Conservation (phyloP, 2,329 filamentous ascomycete species). For the Aspergillus piperis region DNA sequence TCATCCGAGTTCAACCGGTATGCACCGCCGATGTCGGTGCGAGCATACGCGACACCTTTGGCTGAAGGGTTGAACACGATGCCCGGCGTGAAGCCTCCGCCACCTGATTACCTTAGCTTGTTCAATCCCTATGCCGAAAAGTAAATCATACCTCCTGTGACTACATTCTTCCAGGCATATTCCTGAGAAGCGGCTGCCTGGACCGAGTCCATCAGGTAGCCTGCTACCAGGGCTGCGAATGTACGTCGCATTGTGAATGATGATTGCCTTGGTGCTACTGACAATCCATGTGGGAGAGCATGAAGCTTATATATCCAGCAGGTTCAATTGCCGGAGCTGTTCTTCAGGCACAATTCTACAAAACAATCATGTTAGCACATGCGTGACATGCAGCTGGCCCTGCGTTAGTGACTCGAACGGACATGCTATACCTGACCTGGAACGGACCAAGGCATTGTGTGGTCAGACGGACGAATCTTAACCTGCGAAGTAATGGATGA, state of each 20-base stretch:
- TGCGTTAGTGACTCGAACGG: background rate
- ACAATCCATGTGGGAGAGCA: too few species aligned
- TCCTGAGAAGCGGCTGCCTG: slow-evolving; percentile 24
- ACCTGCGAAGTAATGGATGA: background rate
- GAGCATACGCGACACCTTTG: slow-evolving; percentile 56
- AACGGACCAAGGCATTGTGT: background rate
- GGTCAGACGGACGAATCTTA: background rate
- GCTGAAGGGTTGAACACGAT: slow-evolving; percentile 56
- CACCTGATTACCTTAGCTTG: slow-evolving; percentile 38
- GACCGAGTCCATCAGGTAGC: slow-evolving; percentile 10
- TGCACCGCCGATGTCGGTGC: slow-evolving; percentile 60
- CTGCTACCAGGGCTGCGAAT: slow-evolving; percentile 7
- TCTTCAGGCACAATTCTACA: too few species aligned
- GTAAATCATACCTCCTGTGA: slow-evolving; percentile 43
- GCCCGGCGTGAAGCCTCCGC: slow-evolving; percentile 59
- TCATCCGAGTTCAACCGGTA: slow-evolving; percentile 59
- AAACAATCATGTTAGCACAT: background rate
- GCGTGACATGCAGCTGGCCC: background rate
- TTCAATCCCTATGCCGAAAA: background rate
- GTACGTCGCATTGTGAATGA: background rate
- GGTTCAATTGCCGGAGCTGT: too few species aligned
- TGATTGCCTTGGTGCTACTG: background rate
- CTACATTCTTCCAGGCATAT: slow-evolving; percentile 52
- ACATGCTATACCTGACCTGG: background rate
- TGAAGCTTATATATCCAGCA: background rate